Evolutionary conservation across 2,329 filamentous ascomycete genomes (phyloP), one percentile per base, ranked within the genome.

Genomic region (Aspergillus carbonarius): DNA sequence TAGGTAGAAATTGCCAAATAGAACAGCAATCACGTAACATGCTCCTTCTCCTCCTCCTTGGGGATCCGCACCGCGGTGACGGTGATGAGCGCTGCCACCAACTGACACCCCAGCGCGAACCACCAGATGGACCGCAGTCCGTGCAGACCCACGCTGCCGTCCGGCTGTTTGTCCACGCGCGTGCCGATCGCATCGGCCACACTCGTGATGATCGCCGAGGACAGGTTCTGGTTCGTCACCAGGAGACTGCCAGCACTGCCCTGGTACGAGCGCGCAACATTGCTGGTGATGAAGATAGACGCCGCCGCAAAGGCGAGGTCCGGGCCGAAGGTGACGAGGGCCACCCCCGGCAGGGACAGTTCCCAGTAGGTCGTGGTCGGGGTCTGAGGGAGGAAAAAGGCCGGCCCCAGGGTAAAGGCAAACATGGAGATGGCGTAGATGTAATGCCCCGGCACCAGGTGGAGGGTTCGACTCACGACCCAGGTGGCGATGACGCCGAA

Each of bases 231-330:
- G 40, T 79, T 76, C 23, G 78, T 81, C 1, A 81, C 78, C 4
- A 81, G 65, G 58, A 81, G 58, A 55, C 78, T 79, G 0, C 78
- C 79, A 0, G 79, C 79, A 10, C 74, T 75, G 3, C 78, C 79
- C 59, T 81, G 79, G 54, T 81, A 81, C 1, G 74, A 78, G n/a
- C 78, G 64, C 1, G 77, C 74, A 5, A 81, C 78, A 50, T 74
- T 79, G 10, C 72, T 76, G 0, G 78, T 81, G 58, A 81, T 80
- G 66, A 81, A 81, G 46, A 81, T 81, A n/a, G 76, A 76, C 0
- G 78, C 78, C 0, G 79, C 79, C 0, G 79, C 78, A 58, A 81
- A 81, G 27, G 76, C 76, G 53, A 81, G 68, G 48, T 81, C 79
- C 0, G 79, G 79, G 0, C 79, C 79, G 47, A 81, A 81, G 0